Conservation (phyloP, 2,329 filamentous ascomycete genomes). For the Aureobasidium zeae region DNA sequence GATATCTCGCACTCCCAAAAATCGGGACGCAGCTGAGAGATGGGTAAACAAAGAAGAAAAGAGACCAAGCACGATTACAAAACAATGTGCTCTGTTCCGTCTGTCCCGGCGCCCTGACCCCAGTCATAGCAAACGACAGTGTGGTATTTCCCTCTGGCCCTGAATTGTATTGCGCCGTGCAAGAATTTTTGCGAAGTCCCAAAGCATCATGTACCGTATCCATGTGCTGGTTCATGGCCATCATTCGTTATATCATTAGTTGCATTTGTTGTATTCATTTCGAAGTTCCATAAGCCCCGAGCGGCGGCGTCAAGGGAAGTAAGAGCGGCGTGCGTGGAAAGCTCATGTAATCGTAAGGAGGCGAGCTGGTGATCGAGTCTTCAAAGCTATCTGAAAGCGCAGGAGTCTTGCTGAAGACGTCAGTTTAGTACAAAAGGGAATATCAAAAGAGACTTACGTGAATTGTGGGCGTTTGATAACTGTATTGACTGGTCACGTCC, state of each 20-base stretch:
- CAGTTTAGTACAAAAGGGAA: not conserved
- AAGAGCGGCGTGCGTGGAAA: constrained; percentile 60
- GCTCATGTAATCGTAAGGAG: constrained; percentile 29
- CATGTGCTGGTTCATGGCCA: not conserved
- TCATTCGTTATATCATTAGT: constrained; percentile 7
- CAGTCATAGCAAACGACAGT: constrained; percentile 2
- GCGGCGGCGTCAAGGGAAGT: constrained; percentile 59
- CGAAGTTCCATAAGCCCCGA: constrained; percentile 24
- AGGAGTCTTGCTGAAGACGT: constrained; percentile 51
- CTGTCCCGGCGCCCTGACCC: not conserved
- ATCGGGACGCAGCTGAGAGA: too few relatives aligned
- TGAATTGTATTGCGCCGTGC: not conserved
- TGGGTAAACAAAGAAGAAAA: too few relatives aligned
- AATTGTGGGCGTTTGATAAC: constrained; percentile 59
- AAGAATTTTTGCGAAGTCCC: not conserved
- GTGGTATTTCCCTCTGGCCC: constrained; percentile 2
- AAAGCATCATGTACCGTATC: not conserved
- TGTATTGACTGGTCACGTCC: constrained; percentile 43
- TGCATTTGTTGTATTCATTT: not conserved
- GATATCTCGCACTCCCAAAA: not conserved
- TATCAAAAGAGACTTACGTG: constrained; percentile 56
- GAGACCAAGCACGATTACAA: too few relatives aligned
- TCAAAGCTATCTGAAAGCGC: constrained; percentile 67
- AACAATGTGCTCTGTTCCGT: not conserved
- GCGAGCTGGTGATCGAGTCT: constrained; percentile 44